Evolutionary conservation across 352 stramenopile species (phyloP).

Genomic region (Pythium myriotylum): DNA sequence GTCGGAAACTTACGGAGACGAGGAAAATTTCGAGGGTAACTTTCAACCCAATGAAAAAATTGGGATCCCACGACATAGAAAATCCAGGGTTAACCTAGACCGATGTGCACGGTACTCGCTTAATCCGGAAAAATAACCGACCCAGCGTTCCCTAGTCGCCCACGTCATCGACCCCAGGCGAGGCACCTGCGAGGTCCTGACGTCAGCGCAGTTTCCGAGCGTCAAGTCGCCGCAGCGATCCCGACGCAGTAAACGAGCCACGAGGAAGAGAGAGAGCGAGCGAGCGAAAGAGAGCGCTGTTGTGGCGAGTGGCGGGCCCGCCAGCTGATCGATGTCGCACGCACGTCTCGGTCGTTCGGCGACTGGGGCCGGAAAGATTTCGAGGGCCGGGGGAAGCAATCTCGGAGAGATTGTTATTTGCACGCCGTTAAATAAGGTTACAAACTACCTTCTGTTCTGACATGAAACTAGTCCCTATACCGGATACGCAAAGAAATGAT

Average conservation of each 20-base stretch:
- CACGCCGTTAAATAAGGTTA: slow-evolving; percentile 32
- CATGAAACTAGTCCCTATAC: slow-evolving; percentile 20
- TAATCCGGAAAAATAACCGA: background rate
- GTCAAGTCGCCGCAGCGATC: no score
- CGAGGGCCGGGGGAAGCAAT: background rate
- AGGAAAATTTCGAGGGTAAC: background rate
- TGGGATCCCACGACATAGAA: background rate
- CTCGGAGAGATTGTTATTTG: slow-evolving; percentile 1
- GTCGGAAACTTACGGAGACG: slow-evolving; percentile 4
- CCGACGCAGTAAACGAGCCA: no score
- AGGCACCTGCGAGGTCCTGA: background rate
- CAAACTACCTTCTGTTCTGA: slow-evolving; percentile 25
- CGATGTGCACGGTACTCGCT: background rate
- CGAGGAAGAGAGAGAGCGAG: background rate
- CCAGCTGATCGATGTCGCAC: slow-evolving; percentile 5
- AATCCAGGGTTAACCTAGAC: background rate
- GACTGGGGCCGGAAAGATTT: slow-evolving; percentile 21
- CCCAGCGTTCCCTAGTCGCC: background rate
- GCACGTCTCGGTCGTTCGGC: slow-evolving; percentile 11
- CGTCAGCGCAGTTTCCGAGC: no score
- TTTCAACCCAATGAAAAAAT: slow-evolving; percentile 3
- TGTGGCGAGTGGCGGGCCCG: background rate
- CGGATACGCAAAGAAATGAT: slow-evolving; percentile 25
- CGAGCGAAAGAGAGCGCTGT: background rate
- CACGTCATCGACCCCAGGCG: background rate